Evolutionary conservation across 176 grass and related monocot genomes (phyloP), one percentile per base, ranked within the genome.

Genomic region (Triticum urartu): DNA sequence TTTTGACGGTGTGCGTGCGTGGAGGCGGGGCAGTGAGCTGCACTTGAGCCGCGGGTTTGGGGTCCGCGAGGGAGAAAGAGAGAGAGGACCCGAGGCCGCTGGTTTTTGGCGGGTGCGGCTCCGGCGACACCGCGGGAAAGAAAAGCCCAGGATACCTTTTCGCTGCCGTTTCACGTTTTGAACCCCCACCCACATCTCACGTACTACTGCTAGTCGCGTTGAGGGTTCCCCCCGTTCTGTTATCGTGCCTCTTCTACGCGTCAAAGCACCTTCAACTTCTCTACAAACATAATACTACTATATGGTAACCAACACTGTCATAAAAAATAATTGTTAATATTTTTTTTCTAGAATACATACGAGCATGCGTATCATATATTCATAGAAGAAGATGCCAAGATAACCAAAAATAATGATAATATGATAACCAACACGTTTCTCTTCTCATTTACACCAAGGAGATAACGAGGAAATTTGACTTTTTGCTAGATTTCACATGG

Each of bases 91-190:
- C 73, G 78, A 80, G 38, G 78, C 25, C 10, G 12, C 25, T 18
- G 65, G 56, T 74, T 83, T 86, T 90, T 90, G 89, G 89, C 89
- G 85, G 74, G 83, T 75, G 72, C 36, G 30, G 28, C 43, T 75
- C 7, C 12, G 24, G 24, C 24, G 43, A 30, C 7, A 75, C 28
- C 47, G 33, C 13, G 81, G 50, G 32, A 73, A 74, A 60, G 39
- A 40, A 87, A 28, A 17, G 61, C 33, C n/a, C 32, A 6, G 24
- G 35, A 3, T 0, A 7, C 6, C 25, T 75, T 75, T 75, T 75
- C 14, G 43, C 43, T 30, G 72, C 24, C 13, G 7, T 52, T 75
- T 75, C 72, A 14, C 42, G 25, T 1, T 75, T 5, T 32, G 7
- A 28, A 48, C 72, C 72, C 43, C 1, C 14, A 1, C 4, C 50